Conservation (phyloP, 306 rosid species). For the Vicia faba region DNA sequence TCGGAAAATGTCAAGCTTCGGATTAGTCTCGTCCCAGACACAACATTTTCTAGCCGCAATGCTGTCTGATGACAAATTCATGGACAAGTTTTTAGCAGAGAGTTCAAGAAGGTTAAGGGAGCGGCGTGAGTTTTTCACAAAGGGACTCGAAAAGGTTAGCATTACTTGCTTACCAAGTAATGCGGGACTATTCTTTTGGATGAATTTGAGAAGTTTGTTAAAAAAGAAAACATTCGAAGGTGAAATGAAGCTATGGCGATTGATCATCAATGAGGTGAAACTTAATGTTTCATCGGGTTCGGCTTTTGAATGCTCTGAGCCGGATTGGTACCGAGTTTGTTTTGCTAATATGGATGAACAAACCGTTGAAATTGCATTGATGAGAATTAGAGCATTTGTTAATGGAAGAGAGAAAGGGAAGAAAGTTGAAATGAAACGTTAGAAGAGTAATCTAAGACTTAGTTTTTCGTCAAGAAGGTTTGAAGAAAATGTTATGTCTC, state of each 20-base stretch:
- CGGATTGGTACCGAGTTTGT: conserved; percentile 94
- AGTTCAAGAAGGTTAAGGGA: conserved; percentile 55
- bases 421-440: conserved; percentile 32
- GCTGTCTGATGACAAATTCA: conserved; percentile 65
- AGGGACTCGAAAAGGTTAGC: conserved; percentile 60
- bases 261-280: conserved; percentile 70
- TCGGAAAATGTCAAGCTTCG: conserved; percentile 88
- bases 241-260: conserved; percentile 73
- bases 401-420: conserved; percentile 35
- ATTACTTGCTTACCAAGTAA: conserved; percentile 69
- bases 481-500: conserved; percentile 69
- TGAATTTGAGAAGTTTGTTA: conserved; percentile 62
- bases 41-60: conserved; percentile 64
- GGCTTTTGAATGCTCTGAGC: conserved; percentile 68
- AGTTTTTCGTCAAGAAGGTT: conserved; percentile 58
- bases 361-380: conserved; percentile 63
- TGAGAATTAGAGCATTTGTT: conserved; percentile 63
- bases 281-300: conserved; percentile 89
- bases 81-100: conserved; percentile 45
- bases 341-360: conserved; percentile 86
- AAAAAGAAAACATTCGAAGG: conserved; percentile 58
- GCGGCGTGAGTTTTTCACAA: conserved; percentile 46
- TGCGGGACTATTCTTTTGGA: conserved; percentile 83
- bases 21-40: conserved; percentile 77
- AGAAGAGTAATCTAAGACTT: conserved; percentile 49